Evolutionary conservation across 345 rosid species (phyloP), one percentile per base, ranked within the genome.

Genomic region (Clarkia xantiana): DNA sequence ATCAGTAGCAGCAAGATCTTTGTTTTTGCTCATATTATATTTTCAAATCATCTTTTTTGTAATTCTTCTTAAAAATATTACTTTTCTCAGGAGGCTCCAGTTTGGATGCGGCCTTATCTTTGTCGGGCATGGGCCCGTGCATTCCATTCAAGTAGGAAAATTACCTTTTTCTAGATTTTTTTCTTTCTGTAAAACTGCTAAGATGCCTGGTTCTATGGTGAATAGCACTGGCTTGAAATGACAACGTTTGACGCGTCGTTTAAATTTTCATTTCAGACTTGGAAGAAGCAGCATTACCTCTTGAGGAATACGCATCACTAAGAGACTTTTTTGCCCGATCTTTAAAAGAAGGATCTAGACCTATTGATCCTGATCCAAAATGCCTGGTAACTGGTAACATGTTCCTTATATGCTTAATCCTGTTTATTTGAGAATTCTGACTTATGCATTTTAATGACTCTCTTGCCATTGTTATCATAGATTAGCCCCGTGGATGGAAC

Each of bases 401-500:
- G 67, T 63, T 57, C 54, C 65, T 41, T 9, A 23, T 23, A 42
- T 38, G 47, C 14, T 14, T 18, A 49, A 54, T 45, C 52, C 51
- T 13, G 23, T 3, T 11, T 3, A 23, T 48, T 48, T 48, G 13
- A 22, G 8, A 29, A 29, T 5, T 29, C 6, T 29, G 5, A 54
- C 12, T 42, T 54, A 36, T 44, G 42, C 51, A 36, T 54, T 18
- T 29, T 55, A 13, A 22, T 42, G 29, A 22, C 58, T 38, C n/a
- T 9, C 57, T 29, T 57, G 56, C 18, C 23, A 13, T 1, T 65
- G 18, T 40, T 42, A 58, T 58, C 46, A 46, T 75, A 91, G 96
- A 79, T 81, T 66, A 86, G 96, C 65, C 96, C 98, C 51, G 96
- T 84, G 59, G 98, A 91, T 70, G 98, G 94, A 45, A 78, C 76